Percentiles rank a stretch among this genome's conserved stretches.
These are phyloP conservation scores for Carpinus viminea DNA, from an alignment of 306 rosid genomes.

Conservation along the genomic window DNA sequence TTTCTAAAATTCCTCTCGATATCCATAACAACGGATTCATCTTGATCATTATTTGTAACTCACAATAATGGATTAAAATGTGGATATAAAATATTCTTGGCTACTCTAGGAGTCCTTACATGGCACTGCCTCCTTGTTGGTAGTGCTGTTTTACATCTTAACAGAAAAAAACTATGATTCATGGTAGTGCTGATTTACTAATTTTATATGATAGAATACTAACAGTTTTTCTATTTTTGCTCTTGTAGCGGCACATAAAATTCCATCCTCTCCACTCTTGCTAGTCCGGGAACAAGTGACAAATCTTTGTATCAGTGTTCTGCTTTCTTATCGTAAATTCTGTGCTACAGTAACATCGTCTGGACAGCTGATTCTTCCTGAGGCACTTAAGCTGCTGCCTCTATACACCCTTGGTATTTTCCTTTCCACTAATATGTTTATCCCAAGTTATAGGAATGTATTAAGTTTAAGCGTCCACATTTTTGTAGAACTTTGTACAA, in stretches of 20 bases:
- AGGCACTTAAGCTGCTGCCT: constrained; percentile 98
- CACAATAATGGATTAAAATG: background rate
- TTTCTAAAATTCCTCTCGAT: background rate
- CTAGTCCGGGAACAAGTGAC: constrained; percentile 90
- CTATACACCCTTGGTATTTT: constrained; percentile 82
- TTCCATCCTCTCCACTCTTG: constrained; percentile 71
- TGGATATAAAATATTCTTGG: background rate
- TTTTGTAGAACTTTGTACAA: background rate
- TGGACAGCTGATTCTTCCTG: constrained; percentile 98
- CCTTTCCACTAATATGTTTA: constrained; percentile 13
- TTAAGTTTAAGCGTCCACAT: background rate
- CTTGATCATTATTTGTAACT: background rate
- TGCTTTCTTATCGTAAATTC: constrained; percentile 86
- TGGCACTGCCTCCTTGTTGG: background rate
- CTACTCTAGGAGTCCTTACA: too few relatives aligned
- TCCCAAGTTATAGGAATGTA: background rate
- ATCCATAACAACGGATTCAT: background rate
- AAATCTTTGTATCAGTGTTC: constrained; percentile 77
- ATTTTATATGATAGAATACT: constrained; percentile 19
- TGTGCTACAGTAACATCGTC: constrained; percentile 97
- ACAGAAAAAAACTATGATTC: background rate
- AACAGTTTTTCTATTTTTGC: constrained; percentile 14
- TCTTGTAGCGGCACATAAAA: constrained; percentile 78
- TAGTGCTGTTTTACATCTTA: background rate
- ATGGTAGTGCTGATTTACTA: background rate